These are phyloP conservation scores for Botrytis galanthina DNA, from an alignment of 2,329 filamentous ascomycete genomes.

Conservation along the genomic window DNA sequence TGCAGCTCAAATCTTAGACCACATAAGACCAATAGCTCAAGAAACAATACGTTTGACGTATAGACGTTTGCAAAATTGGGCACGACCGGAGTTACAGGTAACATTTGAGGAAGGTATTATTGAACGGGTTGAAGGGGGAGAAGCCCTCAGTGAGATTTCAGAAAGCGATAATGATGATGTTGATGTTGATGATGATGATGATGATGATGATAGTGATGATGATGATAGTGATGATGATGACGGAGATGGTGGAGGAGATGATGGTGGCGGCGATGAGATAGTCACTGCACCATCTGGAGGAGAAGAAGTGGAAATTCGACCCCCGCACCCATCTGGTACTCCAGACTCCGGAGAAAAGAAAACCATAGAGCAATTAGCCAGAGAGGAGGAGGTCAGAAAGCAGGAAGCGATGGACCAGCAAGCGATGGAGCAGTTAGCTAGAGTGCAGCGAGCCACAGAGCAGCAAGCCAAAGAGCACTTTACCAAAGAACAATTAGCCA, in stretches of 20 bases:
- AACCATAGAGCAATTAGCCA: not conserved
- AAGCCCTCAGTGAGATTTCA: not conserved
- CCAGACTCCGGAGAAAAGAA: not conserved
- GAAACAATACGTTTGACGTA: not conserved
- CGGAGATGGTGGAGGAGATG: not conserved
- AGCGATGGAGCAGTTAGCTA: not conserved
- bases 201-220: not conserved
- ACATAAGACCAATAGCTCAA: not conserved
- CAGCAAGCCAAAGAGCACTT: not conserved
- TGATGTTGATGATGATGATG: not conserved
- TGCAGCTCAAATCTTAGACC: not conserved
- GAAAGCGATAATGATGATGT: not conserved
- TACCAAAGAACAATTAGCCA: not conserved
- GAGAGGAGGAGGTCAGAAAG: not conserved
- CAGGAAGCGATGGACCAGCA: not conserved
- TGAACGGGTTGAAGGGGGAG: not conserved
- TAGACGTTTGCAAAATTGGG: not conserved
- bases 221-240: too few relatives aligned
- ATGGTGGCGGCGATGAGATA: not conserved
- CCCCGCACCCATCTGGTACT: too few relatives aligned
- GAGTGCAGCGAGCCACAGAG: not conserved
- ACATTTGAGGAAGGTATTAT: not conserved
- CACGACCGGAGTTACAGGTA: not conserved
- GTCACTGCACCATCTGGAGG: not conserved
- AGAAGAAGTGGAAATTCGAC: not conserved